These are phyloP conservation scores for Bassia scoparia DNA, from an alignment of 148 eudicot species.

Conservation along the genomic window DNA sequence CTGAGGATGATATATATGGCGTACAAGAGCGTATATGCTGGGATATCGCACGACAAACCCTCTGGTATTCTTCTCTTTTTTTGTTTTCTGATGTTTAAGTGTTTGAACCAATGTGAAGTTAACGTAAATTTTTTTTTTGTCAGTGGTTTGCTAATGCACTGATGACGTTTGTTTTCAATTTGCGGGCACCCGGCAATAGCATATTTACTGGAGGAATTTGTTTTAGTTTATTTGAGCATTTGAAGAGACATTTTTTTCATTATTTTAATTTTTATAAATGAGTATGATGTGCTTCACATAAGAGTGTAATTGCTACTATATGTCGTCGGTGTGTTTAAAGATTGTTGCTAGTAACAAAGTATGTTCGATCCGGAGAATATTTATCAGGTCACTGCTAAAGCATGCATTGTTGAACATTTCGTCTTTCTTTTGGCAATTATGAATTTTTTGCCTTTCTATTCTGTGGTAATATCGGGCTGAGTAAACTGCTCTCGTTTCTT, in stretches of 20 bases:
- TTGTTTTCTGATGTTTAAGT: neutral
- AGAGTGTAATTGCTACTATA: neutral
- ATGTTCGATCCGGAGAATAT: neutral
- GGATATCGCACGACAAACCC: conserved; percentile 94
- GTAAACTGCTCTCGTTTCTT: too few relatives aligned
- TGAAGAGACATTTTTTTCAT: neutral
- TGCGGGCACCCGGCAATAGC: conserved; percentile 76
- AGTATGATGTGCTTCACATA: neutral
- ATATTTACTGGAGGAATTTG: conserved; percentile 59
- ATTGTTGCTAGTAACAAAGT: neutral
- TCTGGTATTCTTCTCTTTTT: conserved; percentile 42
- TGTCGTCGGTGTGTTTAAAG: neutral
- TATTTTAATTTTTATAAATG: neutral
- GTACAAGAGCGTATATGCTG: conserved; percentile 96
- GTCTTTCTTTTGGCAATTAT: too few relatives aligned
- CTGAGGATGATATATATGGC: conserved; percentile 96
- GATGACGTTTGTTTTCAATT: conserved; percentile 16
- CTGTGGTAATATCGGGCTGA: too few relatives aligned
- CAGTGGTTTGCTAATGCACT: neutral
- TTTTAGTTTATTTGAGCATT: neutral
- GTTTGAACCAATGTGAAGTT: neutral
- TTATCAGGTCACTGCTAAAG: neutral
- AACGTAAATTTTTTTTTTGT: neutral
- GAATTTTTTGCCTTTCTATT: too few relatives aligned
- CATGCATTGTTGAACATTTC: too few relatives aligned